phyloP scores from a whole-genome alignment of 2,329 filamentous ascomycete genomes.

The Clarireedia paspali region DNA sequence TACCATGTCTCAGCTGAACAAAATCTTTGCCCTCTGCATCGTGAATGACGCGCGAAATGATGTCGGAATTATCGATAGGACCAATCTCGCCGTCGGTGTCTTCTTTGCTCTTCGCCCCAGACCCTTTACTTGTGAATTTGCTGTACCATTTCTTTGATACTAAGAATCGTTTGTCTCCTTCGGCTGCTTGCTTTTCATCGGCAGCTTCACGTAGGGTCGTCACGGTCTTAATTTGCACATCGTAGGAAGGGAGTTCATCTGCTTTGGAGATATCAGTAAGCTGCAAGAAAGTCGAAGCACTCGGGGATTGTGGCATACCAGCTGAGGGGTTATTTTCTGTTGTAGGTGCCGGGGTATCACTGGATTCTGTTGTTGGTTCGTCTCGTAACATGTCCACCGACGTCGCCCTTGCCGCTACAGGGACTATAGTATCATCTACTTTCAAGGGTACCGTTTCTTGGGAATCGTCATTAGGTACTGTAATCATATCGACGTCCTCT shows the following conservation, averaged over 20 bases:
- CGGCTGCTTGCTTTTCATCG: slow-evolving; percentile 42
- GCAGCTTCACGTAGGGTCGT: slow-evolving; percentile 50
- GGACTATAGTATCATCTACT: slow-evolving; percentile 7
- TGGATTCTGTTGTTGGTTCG: slow-evolving; percentile 6
- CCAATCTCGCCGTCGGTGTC: slow-evolving; percentile 54
- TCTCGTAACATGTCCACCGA: slow-evolving; percentile 22
- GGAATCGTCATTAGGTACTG: slow-evolving; percentile 12
- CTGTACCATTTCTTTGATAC: slow-evolving; percentile 75
- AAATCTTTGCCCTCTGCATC: slow-evolving; percentile 49
- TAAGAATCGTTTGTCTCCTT: slow-evolving; percentile 69
- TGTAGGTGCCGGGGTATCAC: background rate
- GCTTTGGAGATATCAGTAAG: background rate
- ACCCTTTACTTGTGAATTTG: slow-evolving; percentile 59
- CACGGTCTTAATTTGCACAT: slow-evolving; percentile 70
- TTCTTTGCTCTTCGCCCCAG: slow-evolving; percentile 52
- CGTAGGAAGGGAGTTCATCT: slow-evolving; percentile 38
- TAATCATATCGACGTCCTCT: slow-evolving; percentile 30
- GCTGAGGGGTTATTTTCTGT: slow-evolving; percentile 6
- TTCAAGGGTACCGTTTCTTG: background rate
- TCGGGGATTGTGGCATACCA: background rate
- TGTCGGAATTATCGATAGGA: slow-evolving; percentile 79
- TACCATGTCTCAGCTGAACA: slow-evolving; percentile 64
- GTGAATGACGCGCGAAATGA: slow-evolving; percentile 55
- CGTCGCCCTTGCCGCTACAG: slow-evolving; percentile 11
- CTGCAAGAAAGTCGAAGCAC: background rate